Evolutionary conservation across 2,329 filamentous ascomycete species (phyloP), one percentile per base, ranked within the genome.

Genomic region (Zopfia rhizophila): DNA sequence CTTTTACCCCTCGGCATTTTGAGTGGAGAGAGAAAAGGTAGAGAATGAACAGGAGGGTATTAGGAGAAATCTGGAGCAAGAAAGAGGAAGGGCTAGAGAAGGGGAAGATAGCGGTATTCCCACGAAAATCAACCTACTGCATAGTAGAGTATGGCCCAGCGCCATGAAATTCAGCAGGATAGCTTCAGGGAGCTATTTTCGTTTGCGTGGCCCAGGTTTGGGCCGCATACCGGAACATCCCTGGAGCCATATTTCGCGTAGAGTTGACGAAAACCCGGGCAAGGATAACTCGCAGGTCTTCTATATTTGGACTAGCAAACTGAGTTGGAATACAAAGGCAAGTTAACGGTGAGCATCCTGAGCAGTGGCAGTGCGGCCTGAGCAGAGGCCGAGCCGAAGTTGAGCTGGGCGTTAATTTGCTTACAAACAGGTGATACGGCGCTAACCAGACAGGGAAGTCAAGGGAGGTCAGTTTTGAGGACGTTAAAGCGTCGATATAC

Each of bases 191-290:
- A n/a, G n/a, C n/a, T n/a, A n/a, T n/a, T n/a, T n/a, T n/a, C n/a
- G n/a, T n/a, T n/a, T n/a, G 18, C 18, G 13, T 37, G 27, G 27
- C 17, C 38, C 28, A 42, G 5, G 7, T 33, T 16, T 42, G 19
- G 38, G 27, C 28, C 28, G 33, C 27, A 23, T 30, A 21, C 40
- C 23, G 42, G 42, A 29, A 37, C 25, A 46, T 21, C 47, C 31
- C 28, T 51, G 24, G 11, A n/a, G n/a, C n/a, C 22, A 17, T 33
- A 30, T 43, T 31, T 38, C 38, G 33, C 43, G 25, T 43, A 48
- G 45, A 48, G 38, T 43, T 48, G 22, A 48, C 38, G 33, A 27
- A 31, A 43, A 48, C 13, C n/a, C n/a, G n/a, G n/a, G n/a, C n/a
- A n/a, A n/a, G n/a, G n/a, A n/a, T n/a, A n/a, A n/a, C n/a, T n/a